Conservation (phyloP, 371 early-diverging fungal species). For the Actinomortierella wolfii region DNA sequence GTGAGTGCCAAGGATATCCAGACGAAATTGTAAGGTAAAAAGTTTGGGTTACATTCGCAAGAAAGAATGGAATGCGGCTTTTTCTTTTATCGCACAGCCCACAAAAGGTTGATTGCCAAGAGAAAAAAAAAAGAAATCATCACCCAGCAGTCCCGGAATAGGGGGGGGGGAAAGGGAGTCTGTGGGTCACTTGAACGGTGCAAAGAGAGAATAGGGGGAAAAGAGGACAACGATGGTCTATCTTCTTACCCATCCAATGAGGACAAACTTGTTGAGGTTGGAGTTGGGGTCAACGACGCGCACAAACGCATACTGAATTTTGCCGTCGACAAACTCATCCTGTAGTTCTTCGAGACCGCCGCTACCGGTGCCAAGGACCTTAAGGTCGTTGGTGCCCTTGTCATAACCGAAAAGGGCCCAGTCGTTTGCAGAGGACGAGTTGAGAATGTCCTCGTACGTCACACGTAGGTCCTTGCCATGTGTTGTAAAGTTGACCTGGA, state of each 20-base stretch:
- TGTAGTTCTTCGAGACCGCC: conserved; percentile 85
- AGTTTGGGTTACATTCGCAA: too few species aligned
- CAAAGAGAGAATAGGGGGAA: neutral
- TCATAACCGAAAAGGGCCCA: conserved; percentile 89
- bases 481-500: conserved; percentile 69
- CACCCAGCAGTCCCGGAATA: neutral
- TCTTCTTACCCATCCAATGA: conserved; percentile 85
- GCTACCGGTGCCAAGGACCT: conserved; percentile 72
- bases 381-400: conserved; percentile 82
- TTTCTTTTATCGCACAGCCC: neutral
- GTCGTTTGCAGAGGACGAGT: conserved; percentile 39
- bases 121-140: conserved; percentile 4
- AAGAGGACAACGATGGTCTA: neutral
- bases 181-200: too few species aligned
- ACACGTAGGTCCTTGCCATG: conserved; percentile 62
- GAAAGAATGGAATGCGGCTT: neutral
- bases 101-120: neutral
- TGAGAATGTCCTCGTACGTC: conserved; percentile 74
- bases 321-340: conserved; percentile 91
- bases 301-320: conserved; percentile 89
- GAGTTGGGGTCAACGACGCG: conserved; percentile 89
- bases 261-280: conserved; percentile 84
- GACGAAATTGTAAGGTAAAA: too few species aligned
- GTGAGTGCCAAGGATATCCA: neutral
- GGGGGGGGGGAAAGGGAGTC: too few species aligned